Evolutionary conservation across 129 eudicot species (phyloP).

Genomic region (Scalesia atractyloides): DNA sequence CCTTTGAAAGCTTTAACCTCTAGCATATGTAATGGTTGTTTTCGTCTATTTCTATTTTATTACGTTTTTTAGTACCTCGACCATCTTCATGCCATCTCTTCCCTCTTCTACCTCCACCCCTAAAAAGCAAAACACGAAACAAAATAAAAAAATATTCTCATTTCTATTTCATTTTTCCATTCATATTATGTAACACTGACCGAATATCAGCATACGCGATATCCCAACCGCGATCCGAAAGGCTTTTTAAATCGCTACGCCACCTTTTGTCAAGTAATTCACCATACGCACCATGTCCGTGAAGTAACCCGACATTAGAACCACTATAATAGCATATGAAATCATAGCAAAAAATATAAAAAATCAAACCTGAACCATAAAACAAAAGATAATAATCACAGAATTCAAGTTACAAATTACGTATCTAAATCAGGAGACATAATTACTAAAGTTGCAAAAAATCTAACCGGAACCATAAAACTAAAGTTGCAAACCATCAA

Average conservation of each 20-base stretch:
- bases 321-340: too few relatives aligned
- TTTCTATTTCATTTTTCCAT: not conserved
- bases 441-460: too few relatives aligned
- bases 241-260: conserved; percentile 87
- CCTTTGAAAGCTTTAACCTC: too few relatives aligned
- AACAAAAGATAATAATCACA: too few relatives aligned
- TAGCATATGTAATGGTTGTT: too few relatives aligned
- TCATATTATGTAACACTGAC: conserved; percentile 37
- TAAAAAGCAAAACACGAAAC: conserved; percentile 28
- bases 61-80: conserved; percentile 54
- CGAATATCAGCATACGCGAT: conserved; percentile 96
- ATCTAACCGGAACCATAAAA: too few relatives aligned
- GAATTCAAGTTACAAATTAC: too few relatives aligned
- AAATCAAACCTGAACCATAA: too few relatives aligned
- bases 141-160: not conserved
- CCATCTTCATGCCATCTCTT: conserved; percentile 89
- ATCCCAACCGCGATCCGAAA: conserved; percentile 97
- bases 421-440: too few relatives aligned
- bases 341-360: too few relatives aligned
- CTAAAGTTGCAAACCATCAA: too few relatives aligned
- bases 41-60: too few relatives aligned
- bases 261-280: conserved; percentile 92
- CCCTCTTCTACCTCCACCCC: conserved; percentile 97
- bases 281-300: conserved; percentile 95
- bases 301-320: conserved; percentile 89